These are phyloP conservation scores for Silene noctiflora DNA, from an alignment of 179 eudicot genomes.

Conservation along the genomic window DNA sequence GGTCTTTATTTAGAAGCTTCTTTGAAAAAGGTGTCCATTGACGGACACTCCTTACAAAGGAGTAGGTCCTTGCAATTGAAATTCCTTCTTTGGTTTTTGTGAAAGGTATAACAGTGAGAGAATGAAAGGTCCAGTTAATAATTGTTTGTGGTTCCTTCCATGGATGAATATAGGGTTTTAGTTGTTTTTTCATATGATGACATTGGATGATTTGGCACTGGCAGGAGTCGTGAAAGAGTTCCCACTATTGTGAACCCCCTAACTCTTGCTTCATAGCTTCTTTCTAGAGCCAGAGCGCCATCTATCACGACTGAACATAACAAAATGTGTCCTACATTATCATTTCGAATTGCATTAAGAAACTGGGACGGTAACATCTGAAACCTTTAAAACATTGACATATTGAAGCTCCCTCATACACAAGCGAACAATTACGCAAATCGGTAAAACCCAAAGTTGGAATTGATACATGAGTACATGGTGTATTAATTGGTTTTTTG, in stretches of 20 bases:
- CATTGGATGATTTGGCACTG: not conserved
- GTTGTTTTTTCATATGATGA: not conserved
- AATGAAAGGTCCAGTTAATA: not conserved
- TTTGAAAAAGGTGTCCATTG: not conserved
- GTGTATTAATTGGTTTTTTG: not conserved
- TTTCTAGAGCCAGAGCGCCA: not conserved
- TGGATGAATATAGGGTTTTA: not conserved
- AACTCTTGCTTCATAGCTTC: not conserved
- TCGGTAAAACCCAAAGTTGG: not conserved
- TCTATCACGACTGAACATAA: not conserved
- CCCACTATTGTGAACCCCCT: not conserved
- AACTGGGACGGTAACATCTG: not conserved
- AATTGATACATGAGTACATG: not conserved
- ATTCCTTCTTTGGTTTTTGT: not conserved
- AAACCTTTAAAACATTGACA: too few relatives aligned
- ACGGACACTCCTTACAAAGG: not conserved
- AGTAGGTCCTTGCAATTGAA: not conserved
- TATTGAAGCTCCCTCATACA: not conserved
- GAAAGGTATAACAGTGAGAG: not conserved
- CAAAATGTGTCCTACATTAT: not conserved
- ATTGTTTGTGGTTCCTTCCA: not conserved
- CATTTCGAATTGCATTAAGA: not conserved
- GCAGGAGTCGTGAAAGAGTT: not conserved
- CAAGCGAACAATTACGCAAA: not conserved
- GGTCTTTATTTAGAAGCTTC: not conserved